Evolutionary conservation across 306 rosid species (phyloP).

Genomic region (Purshia tridentata): DNA sequence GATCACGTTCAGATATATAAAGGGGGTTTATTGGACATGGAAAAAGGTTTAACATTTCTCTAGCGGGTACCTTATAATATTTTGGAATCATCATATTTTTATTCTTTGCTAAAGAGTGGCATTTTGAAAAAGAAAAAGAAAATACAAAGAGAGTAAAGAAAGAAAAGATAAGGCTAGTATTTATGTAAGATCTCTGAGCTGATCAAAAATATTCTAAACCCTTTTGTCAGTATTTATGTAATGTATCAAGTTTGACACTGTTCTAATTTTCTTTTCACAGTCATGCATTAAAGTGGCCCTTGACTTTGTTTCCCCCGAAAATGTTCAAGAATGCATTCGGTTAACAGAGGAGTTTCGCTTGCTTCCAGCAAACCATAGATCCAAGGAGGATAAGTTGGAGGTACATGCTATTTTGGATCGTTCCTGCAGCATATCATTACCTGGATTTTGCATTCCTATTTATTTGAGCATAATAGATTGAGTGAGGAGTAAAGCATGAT

Average conservation of each 20-base stretch:
- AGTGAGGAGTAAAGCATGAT: not conserved
- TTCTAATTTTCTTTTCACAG: constrained; percentile 33
- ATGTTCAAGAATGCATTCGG: constrained; percentile 51
- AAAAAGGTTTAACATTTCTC: no score
- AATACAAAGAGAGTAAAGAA: no score
- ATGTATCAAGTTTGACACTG: constrained; percentile 28
- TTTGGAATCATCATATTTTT: no score
- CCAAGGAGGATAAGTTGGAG: constrained; percentile 68
- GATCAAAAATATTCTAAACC: no score
- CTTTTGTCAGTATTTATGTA: not conserved
- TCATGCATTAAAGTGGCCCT: constrained; percentile 70
- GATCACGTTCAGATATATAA: no score
- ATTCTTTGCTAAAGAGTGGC: no score
- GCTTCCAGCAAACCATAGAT: constrained; percentile 57
- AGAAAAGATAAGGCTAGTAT: no score
- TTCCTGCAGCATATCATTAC: constrained; percentile 20
- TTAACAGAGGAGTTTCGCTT: constrained; percentile 58
- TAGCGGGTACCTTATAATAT: no score
- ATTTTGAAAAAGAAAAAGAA: no score
- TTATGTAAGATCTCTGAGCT: no score
- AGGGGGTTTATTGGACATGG: no score
- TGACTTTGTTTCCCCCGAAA: constrained; percentile 67
- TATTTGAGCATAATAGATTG: constrained; percentile 1
- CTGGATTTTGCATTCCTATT: constrained; percentile 1
- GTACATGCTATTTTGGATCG: constrained; percentile 30